Conservation (phyloP, 805 yeast species). For the Kodamaea laetipori region DNA sequence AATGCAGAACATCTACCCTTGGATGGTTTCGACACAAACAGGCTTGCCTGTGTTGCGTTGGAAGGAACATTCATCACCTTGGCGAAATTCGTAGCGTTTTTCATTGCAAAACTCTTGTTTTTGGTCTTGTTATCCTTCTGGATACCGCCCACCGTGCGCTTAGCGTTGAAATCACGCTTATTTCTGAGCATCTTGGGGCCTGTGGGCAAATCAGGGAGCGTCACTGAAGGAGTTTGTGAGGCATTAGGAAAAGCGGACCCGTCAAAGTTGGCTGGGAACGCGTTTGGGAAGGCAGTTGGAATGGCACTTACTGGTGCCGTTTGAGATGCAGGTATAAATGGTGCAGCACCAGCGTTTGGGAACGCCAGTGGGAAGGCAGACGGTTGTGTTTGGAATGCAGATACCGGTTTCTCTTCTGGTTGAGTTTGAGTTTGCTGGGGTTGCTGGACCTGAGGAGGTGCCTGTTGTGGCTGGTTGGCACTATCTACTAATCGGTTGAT, state of each 20-base stretch:
- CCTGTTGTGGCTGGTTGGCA: slow-evolving; percentile 12
- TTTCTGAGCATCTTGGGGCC: slow-evolving; percentile 17
- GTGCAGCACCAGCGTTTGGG: background rate
- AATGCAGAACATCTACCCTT: slow-evolving; percentile 68
- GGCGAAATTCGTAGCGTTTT: slow-evolving; percentile 44
- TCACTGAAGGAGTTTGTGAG: background rate
- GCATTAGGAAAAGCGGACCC: slow-evolving; percentile 10
- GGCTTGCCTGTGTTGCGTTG: slow-evolving; percentile 18
- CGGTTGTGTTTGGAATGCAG: slow-evolving; percentile 13
- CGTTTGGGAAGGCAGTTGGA: slow-evolving; percentile 9
- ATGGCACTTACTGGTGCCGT: background rate
- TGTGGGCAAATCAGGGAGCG: slow-evolving; percentile 11
- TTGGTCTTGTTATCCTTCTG: slow-evolving; percentile 19
- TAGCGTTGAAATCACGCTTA: slow-evolving; percentile 7
- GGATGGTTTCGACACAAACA: slow-evolving; percentile 48
- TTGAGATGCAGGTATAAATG: slow-evolving; percentile 4
- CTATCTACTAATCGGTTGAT: slow-evolving; percentile 40
- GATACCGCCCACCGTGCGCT: slow-evolving; percentile 23
- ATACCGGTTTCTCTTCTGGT: slow-evolving; percentile 10
- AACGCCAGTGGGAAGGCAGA: slow-evolving; percentile 7
- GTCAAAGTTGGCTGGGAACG: slow-evolving; percentile 11
- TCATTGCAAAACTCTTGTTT: slow-evolving; percentile 35
- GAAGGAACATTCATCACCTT: slow-evolving; percentile 36
- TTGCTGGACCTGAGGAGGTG: slow-evolving; percentile 14
- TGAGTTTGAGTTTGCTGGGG: slow-evolving; percentile 15